phyloP scores from a whole-genome alignment of 139 green algal species.

The Auxenochlorella pyrenoidosa region DNA sequence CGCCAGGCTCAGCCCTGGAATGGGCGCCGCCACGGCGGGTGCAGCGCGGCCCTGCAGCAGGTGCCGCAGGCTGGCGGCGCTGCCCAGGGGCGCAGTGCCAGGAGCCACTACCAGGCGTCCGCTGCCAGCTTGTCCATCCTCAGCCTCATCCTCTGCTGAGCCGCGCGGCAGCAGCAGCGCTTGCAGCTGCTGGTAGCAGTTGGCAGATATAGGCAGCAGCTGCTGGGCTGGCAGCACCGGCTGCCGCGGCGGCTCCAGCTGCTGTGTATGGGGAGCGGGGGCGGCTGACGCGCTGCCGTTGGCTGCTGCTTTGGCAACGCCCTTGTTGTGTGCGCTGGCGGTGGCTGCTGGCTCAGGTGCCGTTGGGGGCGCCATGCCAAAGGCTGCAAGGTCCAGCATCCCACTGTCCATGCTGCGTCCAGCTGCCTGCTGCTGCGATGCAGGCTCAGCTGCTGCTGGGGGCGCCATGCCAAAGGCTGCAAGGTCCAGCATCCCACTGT shows the following conservation, averaged over 20 bases:
- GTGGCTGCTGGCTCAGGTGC: background rate
- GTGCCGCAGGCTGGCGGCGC: background rate
- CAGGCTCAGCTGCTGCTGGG: background rate
- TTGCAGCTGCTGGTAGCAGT: background rate
- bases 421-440: background rate
- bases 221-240: conserved; percentile 4
- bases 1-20: conserved; percentile 28
- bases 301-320: background rate
- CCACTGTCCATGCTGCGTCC: too few relatives aligned
- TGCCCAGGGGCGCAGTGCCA: background rate
- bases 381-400: too few relatives aligned
- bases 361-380: too few relatives aligned
- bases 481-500: background rate
- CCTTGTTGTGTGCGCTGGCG: background rate
- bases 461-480: background rate
- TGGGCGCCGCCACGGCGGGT: background rate
- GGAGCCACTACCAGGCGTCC: too few relatives aligned
- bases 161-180: background rate
- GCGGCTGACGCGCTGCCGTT: background rate
- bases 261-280: background rate
- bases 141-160: background rate
- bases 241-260: conserved; percentile 19
- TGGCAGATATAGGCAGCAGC: background rate
- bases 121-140: background rate
- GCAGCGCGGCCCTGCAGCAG: background rate